Base-by-base conservation (phyloP, 192 early-diverging fungal genomes). In the Coemansia sp. region DNA sequence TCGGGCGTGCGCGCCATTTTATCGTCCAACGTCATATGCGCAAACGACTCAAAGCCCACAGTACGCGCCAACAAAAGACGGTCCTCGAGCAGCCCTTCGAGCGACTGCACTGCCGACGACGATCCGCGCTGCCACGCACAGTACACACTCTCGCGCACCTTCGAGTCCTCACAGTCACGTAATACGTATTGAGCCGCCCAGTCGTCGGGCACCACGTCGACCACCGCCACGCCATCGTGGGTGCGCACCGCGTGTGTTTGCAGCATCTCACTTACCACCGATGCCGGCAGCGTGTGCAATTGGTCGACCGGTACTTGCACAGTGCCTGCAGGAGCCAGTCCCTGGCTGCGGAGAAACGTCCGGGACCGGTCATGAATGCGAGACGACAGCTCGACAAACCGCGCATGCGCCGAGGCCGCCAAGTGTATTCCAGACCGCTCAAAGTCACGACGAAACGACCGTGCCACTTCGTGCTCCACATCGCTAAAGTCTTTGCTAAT, bases 381-480 rank as follows among this genome's bases (percentile, higher is more conserved):
- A 62, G 96, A 89, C 31, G 94, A 92, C 2, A 99, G 74, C 6
- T 83, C 71, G 0, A 97, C 93, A 85, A 94, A 96, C 21, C 84
- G 72, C 1, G 75, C 66, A 9, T 94, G 89, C 15, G 86, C 81
- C 12, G 62, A 61, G 5, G 79, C 78, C 22, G 87, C 77, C 62
- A 99, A 81, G 71, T 97, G 92, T 52, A 99, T 93, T 4, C 97
- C 95, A 0, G 93, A 94, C 57, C 93, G 91, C 83, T 97, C 93
- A 74, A 99, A 99, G 70, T 99, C 97, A 8, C 85, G 59, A 26
- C 95, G 66, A 48, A 99, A 91, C 10, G 94, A 86, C 37, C 87
- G 59, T 0, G 94, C 97, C 0, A 92, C 93, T 17, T 84, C 82
- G 31, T 65, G 82, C 71, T 94, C 94, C 50, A 93, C 87, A 5